phyloP scores from a whole-genome alignment of 116 monocot species.

The Phalaenopsis hybrid region DNA sequence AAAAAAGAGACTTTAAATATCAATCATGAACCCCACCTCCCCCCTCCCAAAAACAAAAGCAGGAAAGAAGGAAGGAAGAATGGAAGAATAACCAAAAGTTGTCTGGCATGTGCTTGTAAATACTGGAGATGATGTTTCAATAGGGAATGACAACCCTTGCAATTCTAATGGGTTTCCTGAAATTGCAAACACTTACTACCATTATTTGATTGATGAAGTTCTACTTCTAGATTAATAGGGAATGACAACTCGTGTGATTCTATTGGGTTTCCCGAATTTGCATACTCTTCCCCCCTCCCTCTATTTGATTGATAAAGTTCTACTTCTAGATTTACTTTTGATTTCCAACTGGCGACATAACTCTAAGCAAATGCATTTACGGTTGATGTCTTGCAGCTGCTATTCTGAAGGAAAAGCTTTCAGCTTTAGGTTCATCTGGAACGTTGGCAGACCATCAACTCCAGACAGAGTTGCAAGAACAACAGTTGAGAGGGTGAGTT shows the following conservation, averaged over 20 bases:
- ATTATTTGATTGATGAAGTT: no score
- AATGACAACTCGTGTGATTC: neutral
- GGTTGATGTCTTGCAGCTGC: constrained; percentile 56
- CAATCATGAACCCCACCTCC: no score
- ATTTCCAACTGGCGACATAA: neutral
- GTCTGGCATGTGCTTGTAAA: neutral
- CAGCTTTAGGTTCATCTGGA: constrained; percentile 88
- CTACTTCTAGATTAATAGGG: no score
- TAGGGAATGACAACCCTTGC: neutral
- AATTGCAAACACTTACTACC: no score
- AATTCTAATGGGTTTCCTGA: no score
- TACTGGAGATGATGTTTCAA: neutral
- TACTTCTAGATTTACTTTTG: neutral
- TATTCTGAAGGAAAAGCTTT: constrained; percentile 91
- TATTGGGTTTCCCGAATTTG: neutral
- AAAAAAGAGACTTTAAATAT: no score
- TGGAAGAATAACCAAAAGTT: neutral
- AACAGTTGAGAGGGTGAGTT: constrained; percentile 79
- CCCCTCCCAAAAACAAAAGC: neutral
- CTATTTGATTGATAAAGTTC: neutral
- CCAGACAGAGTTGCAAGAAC: constrained; percentile 77
- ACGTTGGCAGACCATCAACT: constrained; percentile 96
- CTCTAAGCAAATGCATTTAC: neutral
- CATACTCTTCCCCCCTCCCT: neutral
- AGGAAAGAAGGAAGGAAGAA: neutral